Conservation (phyloP, 2,329 filamentous ascomycete species). For the Claviceps sp. region DNA sequence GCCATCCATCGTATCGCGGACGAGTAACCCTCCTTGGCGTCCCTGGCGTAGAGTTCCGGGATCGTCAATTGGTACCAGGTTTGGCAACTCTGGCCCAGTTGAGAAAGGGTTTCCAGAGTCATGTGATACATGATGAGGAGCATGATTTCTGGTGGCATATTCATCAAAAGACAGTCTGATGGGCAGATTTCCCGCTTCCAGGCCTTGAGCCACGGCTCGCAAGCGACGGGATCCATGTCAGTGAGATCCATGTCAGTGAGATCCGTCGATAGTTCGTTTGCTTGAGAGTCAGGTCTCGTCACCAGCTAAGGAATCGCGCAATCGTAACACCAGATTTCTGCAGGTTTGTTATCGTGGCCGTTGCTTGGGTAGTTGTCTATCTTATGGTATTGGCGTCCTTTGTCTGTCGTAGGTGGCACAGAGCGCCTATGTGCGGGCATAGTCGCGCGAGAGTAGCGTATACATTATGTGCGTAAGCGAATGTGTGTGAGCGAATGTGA, state of each 20-base stretch:
- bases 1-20: slow-evolving; percentile 3
- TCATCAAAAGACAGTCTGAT: background rate
- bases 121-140: background rate
- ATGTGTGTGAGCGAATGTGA: too few relatives aligned
- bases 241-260: slow-evolving; percentile 9
- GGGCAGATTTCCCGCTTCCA: background rate
- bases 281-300: background rate
- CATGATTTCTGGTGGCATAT: slow-evolving; percentile 1
- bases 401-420: too few relatives aligned
- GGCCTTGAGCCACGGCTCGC: background rate
- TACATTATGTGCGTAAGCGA: too few relatives aligned
- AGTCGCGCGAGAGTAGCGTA: too few relatives aligned
- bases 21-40: slow-evolving; percentile 1
- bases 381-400: too few relatives aligned
- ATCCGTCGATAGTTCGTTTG: background rate
- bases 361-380: too few relatives aligned
- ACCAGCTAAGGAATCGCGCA: too few relatives aligned
- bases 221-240: slow-evolving; percentile 25
- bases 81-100: background rate
- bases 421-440: too few relatives aligned
- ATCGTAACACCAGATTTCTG: too few relatives aligned
- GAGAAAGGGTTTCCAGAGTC: background rate
- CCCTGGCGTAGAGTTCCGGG: background rate
- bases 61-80: background rate
- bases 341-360: too few relatives aligned